Conservation (phyloP, 305 asterid species). For the Fraxinus nigra region DNA sequence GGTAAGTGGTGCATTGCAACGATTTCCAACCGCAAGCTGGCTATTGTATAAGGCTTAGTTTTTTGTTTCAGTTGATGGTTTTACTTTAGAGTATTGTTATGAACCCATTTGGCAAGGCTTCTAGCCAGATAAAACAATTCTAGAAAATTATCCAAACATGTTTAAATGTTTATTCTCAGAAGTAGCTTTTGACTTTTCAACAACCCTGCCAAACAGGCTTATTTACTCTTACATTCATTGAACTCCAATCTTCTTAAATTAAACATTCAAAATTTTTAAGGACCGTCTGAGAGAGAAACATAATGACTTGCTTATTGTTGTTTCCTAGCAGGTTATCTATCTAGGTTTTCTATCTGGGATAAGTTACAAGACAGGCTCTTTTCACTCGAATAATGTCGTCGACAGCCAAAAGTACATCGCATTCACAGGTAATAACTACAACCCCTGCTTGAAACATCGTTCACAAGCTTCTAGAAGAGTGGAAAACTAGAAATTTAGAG, state of each 20-base stretch:
- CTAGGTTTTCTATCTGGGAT: not conserved
- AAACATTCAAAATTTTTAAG: too few relatives aligned
- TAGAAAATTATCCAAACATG: not conserved
- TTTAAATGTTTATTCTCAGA: too few relatives aligned
- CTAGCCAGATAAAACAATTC: slow-evolving; percentile 44
- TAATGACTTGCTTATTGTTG: not conserved
- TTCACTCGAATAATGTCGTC: not conserved
- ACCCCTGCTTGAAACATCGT: not conserved
- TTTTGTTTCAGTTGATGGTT: not conserved
- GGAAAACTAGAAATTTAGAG: not conserved
- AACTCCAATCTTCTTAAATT: not conserved
- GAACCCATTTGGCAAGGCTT: not conserved
- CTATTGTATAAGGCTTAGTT: not conserved
- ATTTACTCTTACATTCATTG: too few relatives aligned
- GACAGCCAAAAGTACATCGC: not conserved
- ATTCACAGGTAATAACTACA: not conserved
- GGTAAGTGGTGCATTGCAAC: not conserved
- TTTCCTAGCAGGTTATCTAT: not conserved
- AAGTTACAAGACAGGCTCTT: not conserved
- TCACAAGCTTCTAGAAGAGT: not conserved
- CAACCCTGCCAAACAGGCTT: slow-evolving; percentile 31
- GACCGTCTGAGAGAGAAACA: too few relatives aligned
- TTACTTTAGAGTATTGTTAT: too few relatives aligned
- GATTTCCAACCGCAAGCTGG: not conserved
- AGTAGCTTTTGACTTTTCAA: slow-evolving; percentile 69